Conservation (phyloP, 2,329 filamentous ascomycete species). For the Pseudogymnoascus sp. region DNA sequence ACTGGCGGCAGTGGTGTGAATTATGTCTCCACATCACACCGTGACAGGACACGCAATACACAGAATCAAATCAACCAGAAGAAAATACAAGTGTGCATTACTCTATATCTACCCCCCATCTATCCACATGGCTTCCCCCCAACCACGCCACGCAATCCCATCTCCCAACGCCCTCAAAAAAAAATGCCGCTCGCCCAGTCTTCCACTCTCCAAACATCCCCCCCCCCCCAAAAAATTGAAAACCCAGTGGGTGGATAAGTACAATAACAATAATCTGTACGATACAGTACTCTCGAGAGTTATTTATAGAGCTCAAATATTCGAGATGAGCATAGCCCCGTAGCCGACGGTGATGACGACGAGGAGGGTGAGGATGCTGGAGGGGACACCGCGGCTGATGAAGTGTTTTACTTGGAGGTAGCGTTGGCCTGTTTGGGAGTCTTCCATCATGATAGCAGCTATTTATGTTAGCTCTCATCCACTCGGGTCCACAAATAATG, state of each 20-base stretch:
- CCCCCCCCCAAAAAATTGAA: neutral
- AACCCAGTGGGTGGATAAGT: too few species aligned
- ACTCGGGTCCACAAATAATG: neutral
- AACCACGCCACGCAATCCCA: neutral
- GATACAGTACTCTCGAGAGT: neutral
- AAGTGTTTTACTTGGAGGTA: constrained; percentile 93
- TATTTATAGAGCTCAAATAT: constrained; percentile 40
- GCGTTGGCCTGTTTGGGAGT: constrained; percentile 78
- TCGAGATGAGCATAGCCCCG: constrained; percentile 63
- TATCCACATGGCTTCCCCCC: neutral
- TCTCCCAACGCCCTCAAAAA: neutral
- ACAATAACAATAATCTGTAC: neutral
- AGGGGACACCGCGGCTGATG: constrained; percentile 84
- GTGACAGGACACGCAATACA: neutral
- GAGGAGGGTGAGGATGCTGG: constrained; percentile 70
- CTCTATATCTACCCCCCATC: neutral
- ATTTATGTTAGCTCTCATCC: constrained; percentile 16
- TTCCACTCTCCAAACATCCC: neutral
- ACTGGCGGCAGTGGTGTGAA: neutral
- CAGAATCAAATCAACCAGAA: neutral
- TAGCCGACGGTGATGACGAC: constrained; percentile 89
- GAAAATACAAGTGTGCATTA: neutral
- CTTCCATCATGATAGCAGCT: constrained; percentile 99
- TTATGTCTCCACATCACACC: neutral
- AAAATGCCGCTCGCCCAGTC: neutral